phyloP scores from a whole-genome alignment of 1,284 basidiomycete species.

The Fomitopsis betulina region DNA sequence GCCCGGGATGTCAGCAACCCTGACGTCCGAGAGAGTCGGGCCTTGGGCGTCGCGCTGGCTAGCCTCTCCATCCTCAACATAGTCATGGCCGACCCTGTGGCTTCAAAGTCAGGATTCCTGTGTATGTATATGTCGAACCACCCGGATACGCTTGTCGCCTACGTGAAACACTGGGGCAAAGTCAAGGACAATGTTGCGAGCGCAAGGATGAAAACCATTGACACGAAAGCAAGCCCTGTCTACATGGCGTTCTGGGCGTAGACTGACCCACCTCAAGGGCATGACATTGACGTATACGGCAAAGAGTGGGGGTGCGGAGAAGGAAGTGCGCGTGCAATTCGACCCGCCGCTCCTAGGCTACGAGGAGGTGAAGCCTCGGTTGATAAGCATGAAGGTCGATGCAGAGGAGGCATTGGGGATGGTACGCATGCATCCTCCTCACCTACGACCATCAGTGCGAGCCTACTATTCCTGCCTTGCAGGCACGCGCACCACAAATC shows the following conservation, averaged over 20 bases:
- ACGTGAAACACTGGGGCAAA: constrained; percentile 71
- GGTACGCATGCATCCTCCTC: constrained; percentile 37
- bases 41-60: background rate
- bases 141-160: constrained; percentile 75
- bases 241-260: too few species aligned
- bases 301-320: constrained; percentile 39
- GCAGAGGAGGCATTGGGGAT: constrained; percentile 72
- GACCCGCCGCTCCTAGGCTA: constrained; percentile 69
- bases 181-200: constrained; percentile 47
- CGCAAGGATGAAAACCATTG: constrained; percentile 64
- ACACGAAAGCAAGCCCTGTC: constrained; percentile 44
- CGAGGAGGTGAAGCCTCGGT: constrained; percentile 74
- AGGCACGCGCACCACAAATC: constrained; percentile 64
- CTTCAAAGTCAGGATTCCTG: constrained; percentile 69
- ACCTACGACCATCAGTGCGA: background rate
- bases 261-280: constrained; percentile 34
- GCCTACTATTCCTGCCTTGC: background rate
- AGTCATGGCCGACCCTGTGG: constrained; percentile 58
- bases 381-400: constrained; percentile 69
- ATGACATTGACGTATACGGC: constrained; percentile 66
- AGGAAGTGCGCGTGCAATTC: constrained; percentile 51
- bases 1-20: too few species aligned
- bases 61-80: background rate
- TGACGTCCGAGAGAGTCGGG: too few species aligned
- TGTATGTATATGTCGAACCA: constrained; percentile 81